phyloP scores from a whole-genome alignment of 1,284 basidiomycete species.

The Cryptococcus sp. region DNA sequence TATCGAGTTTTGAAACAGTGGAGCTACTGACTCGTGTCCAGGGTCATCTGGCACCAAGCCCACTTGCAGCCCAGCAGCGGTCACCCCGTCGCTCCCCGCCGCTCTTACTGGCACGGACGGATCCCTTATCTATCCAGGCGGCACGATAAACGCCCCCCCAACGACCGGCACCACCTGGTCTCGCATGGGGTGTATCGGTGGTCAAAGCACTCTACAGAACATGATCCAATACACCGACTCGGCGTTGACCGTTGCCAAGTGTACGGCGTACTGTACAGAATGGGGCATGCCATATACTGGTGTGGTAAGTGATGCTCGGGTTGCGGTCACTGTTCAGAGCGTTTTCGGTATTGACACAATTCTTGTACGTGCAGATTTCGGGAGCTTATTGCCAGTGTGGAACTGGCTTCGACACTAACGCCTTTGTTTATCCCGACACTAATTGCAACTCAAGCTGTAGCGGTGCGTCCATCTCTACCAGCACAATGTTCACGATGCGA shows the following conservation, averaged over 20 bases:
- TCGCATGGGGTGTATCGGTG: conserved; percentile 31
- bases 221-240: conserved; percentile 18
- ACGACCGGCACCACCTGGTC: conserved; percentile 31
- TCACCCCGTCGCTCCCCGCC: conserved; percentile 23
- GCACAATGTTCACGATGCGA: not conserved
- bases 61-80: conserved; percentile 19
- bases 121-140: conserved; percentile 11
- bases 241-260: conserved; percentile 20
- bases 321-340: too few species aligned
- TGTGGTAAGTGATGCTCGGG: conserved; percentile 1
- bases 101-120: conserved; percentile 28
- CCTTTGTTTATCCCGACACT: conserved; percentile 19
- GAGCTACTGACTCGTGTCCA: not conserved
- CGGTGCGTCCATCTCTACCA: conserved; percentile 19
- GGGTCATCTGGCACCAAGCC: conserved; percentile 32
- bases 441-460: conserved; percentile 32
- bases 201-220: conserved; percentile 7
- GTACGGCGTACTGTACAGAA: conserved; percentile 12
- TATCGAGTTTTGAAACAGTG: not conserved
- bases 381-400: conserved; percentile 28
- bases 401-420: conserved; percentile 15
- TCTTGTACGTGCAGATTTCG: too few species aligned
- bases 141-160: conserved; percentile 11
- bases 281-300: conserved; percentile 16
- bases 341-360: too few species aligned